Evolutionary conservation across 1,284 basidiomycete genomes (phyloP), one percentile per base, ranked within the genome.

Genomic region (Cryptococcus sp.): DNA sequence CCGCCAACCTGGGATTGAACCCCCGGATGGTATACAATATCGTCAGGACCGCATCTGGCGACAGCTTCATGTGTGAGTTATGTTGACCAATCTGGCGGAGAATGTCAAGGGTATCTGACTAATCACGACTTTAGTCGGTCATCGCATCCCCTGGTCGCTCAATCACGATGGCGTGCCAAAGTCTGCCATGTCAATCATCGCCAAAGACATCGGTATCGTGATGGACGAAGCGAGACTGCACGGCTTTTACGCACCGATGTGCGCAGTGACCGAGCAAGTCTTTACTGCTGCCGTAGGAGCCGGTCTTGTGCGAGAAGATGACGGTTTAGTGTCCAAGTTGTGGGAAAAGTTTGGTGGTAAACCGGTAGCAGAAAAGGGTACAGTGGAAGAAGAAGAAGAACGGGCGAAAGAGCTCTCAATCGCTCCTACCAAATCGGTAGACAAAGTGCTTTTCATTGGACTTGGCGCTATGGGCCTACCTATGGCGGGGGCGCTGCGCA

Each of bases 61-160:
- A 67, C 52, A 71, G 67, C 52, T 79, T 78, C 67, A 79, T 79
- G 77, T 76, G 74, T 69, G 53, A 64, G 66, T 62, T 3, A 15
- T 13, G 23, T 26, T 1, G 11, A 19, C 2, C 20, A 17, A 6
- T 49, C 23, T 47, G 15, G 23, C 22, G 15, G 26, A 3, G 20
- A 15, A 25, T 16, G 11, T 17, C 39, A 26, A 23, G 22, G 19
- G 2, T 16, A 5, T 40, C 22, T 26, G 5, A 39, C 16, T 25
- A 17, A 25, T 17, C 43, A 45, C 46, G 25, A n/a, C n/a, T 23
- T 1, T 41, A 75, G 73, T 73, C 53, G 68, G 67, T 1, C 67
- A 72, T 43, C 66, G 72, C n/a, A 70, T 67, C 3, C 70, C 72
- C 1, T 73, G 68, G 68, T 69, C 69, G 48, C 57, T 74, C 23